A percentile compares a stretch with the other conserved stretches of the same genome.
phyloP scores from a whole-genome alignment of 345 rosid species.

The Combretum micranthum region DNA sequence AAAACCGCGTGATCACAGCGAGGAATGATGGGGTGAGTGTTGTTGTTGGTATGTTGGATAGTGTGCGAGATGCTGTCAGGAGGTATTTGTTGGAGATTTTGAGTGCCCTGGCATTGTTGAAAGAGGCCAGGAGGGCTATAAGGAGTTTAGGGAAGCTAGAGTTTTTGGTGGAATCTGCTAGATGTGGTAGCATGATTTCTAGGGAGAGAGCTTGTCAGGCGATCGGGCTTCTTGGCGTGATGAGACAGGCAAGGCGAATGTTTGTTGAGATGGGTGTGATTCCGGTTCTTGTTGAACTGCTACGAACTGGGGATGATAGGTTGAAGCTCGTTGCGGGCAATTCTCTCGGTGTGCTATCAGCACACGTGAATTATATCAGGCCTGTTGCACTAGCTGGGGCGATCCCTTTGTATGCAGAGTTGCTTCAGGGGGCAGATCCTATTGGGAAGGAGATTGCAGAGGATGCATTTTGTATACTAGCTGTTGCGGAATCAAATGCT shows the following conservation, averaged over 20 bases:
- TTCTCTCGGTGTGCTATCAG: slow-evolving; percentile 44
- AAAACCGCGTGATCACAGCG: slow-evolving; percentile 24
- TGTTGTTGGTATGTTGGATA: slow-evolving; percentile 29
- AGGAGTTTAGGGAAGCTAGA: slow-evolving; percentile 31
- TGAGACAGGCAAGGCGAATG: slow-evolving; percentile 32
- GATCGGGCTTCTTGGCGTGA: slow-evolving; percentile 38
- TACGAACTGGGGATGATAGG: slow-evolving; percentile 33
- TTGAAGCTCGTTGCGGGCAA: slow-evolving; percentile 47
- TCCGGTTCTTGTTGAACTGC: slow-evolving; percentile 42
- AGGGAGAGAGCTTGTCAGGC: slow-evolving; percentile 70
- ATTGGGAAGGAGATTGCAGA: slow-evolving; percentile 52
- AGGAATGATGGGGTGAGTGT: slow-evolving; percentile 42
- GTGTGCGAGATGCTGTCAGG: slow-evolving; percentile 19
- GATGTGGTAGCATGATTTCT: slow-evolving; percentile 40
- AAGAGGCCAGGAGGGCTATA: slow-evolving; percentile 43
- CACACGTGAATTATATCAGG: slow-evolving; percentile 42
- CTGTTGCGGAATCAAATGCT: slow-evolving; percentile 50
- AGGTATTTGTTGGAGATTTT: slow-evolving; percentile 51
- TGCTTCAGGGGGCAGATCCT: slow-evolving; percentile 39
- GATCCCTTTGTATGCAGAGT: slow-evolving; percentile 53
- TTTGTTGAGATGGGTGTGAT: slow-evolving; percentile 47
- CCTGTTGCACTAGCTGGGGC: slow-evolving; percentile 48
- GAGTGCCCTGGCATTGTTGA: slow-evolving; percentile 41
- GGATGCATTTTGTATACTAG: slow-evolving; percentile 50
- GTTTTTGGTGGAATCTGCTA: slow-evolving; percentile 48